These are phyloP conservation scores for Rubroboletus pulcherrimus DNA, from an alignment of 768 basidiomycete species.

Conservation along the genomic window DNA sequence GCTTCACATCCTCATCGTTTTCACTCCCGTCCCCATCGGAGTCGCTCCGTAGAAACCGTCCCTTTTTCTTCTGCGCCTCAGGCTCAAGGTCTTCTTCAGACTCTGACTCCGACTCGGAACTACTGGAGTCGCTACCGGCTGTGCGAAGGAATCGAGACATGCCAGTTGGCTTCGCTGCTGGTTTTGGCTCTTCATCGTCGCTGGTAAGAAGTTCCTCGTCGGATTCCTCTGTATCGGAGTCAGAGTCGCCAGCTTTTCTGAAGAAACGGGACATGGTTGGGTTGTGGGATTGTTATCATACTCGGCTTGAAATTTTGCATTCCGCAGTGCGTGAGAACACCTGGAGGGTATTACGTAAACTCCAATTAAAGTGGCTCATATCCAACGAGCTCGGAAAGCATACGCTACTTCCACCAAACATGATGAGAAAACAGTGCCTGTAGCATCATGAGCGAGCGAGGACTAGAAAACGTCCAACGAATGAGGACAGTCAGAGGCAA, in stretches of 20 bases:
- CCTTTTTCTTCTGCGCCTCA: constrained; percentile 38
- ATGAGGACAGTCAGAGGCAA: constrained; percentile 75
- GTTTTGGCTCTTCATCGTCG: constrained; percentile 60
- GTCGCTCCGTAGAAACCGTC: constrained; percentile 41
- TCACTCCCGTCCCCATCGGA: constrained; percentile 50
- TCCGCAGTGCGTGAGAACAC: constrained; percentile 13
- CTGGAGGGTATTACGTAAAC: constrained; percentile 15
- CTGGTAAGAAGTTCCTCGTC: constrained; percentile 75
- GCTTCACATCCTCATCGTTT: constrained; percentile 71
- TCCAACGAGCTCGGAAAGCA: constrained; percentile 13
- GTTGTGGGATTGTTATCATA: constrained; percentile 24
- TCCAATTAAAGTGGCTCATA: constrained; percentile 5
- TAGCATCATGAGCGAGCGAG: constrained; percentile 3
- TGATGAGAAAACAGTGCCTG: constrained; percentile 1
- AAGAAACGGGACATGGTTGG: constrained; percentile 82
- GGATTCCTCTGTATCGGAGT: constrained; percentile 66
- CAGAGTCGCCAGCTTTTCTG: constrained; percentile 79
- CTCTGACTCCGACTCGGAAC: constrained; percentile 52
- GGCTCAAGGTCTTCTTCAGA: constrained; percentile 56
- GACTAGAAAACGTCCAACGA: constrained; percentile 83
- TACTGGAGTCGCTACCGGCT: constrained; percentile 53
- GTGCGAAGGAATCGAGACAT: constrained; percentile 80
- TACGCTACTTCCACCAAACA: constrained; percentile 18
- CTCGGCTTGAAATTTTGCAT: constrained; percentile 16
- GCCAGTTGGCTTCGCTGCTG: constrained; percentile 26